Conservation (phyloP, 495 filamentous ascomycete genomes). For the Copromyces sp. region DNA sequence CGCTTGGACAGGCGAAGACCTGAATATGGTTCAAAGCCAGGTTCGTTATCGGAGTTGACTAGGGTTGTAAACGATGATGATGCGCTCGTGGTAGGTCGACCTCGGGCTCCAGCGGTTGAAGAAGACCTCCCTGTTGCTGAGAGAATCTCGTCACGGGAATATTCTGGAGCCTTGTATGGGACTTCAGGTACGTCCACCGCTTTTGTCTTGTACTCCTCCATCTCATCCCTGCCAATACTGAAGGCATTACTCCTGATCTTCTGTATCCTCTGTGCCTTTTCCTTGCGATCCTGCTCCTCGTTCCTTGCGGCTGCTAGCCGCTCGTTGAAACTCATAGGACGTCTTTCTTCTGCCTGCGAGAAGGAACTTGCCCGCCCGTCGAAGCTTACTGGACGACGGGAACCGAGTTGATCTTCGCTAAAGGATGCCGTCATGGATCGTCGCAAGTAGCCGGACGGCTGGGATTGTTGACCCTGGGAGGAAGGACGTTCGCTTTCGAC, state of each 20-base stretch:
- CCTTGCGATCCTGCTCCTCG: slow-evolving; percentile 46
- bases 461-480: not conserved
- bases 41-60: slow-evolving; percentile 9
- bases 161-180: slow-evolving; percentile 39
- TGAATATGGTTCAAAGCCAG: slow-evolving; percentile 77
- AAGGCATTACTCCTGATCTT: slow-evolving; percentile 61
- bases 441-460: slow-evolving; percentile 31
- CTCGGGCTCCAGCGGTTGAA: not conserved
- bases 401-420: slow-evolving; percentile 8
- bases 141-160: slow-evolving; percentile 56
- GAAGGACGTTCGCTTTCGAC: slow-evolving; percentile 14
- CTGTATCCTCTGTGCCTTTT: slow-evolving; percentile 43
- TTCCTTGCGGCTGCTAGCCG: slow-evolving; percentile 59
- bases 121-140: slow-evolving; percentile 10
- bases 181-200: slow-evolving; percentile 45
- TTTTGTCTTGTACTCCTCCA: slow-evolving; percentile 53
- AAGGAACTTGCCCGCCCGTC: slow-evolving; percentile 49
- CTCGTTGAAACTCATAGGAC: slow-evolving; percentile 74
- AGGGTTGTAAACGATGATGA: not conserved
- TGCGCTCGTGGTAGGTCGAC: not conserved
- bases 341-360: slow-evolving; percentile 19
- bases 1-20: slow-evolving; percentile 75
- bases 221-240: slow-evolving; percentile 51
- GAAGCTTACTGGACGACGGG: slow-evolving; percentile 56
- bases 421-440: slow-evolving; percentile 28